Base-by-base conservation (phyloP, 495 filamentous ascomycete species). In the Lasiosphaeria hispida region DNA sequence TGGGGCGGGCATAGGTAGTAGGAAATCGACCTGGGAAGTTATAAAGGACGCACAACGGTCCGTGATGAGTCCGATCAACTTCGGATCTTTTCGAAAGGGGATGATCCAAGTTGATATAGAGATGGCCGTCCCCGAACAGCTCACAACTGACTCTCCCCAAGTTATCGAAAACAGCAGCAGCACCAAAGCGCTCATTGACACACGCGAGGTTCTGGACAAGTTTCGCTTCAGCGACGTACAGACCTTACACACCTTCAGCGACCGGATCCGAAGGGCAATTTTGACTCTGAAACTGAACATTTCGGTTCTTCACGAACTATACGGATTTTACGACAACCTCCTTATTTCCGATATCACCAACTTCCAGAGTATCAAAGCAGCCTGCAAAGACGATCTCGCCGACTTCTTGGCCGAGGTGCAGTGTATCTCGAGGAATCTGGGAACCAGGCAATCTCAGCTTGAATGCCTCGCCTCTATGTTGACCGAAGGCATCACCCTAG, bases 181-280 rank as follows among this genome's bases (percentile, higher is more conserved):
- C 18, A 37, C 30, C 11, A 14, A 4, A 5, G 39, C 14, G 10
- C 50, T 41, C 8, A 43, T 48, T 6, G 42, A 48, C 38, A 15
- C 36, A 2, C 19, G 37, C 13, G 11, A 7, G 23, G n/a, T 61
- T 11, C 43, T 63, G 23, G n/a, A 65, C 10, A 44, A 62, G 1
- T 69, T 77, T 51, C 60, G 60, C 15, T 69, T 74, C 47, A 48
- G 48, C 19, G 66, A 72, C 40, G 55, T 76, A 7, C 75, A 78
- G 41, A 52, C 48, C 33, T 60, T 75, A 10, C 72, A 77, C 41
- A 57, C 48, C 30, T 62, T 74, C 39, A 66, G 72, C 48, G 69
- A 73, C n/a, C 74, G 72, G 41, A 53, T 61, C 7, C 66, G 69
- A 14, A 69, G 75, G 53, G 59, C 66, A 0, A 47, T 63, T 3